Percentiles rank a stretch among this genome's conserved stretches.
These are phyloP conservation scores for Lithospermum erythrorhizon DNA, from an alignment of 257 asterid genomes.

Conservation along the genomic window DNA sequence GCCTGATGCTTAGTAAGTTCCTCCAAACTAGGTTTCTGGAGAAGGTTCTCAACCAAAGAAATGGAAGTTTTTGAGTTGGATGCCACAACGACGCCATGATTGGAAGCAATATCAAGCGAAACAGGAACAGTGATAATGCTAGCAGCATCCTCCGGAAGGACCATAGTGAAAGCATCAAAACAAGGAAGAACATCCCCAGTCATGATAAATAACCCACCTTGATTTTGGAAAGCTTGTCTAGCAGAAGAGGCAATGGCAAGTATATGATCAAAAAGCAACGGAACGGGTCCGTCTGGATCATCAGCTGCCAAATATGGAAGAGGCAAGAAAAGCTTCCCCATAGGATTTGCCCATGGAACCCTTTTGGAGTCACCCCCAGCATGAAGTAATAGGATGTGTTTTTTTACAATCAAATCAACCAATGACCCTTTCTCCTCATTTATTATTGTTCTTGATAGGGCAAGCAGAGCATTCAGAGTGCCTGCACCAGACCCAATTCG, in stretches of 20 bases:
- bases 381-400: conserved; percentile 74
- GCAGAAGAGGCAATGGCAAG: conserved; percentile 93
- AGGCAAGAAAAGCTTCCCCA: conserved; percentile 96
- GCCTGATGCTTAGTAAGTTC: conserved; percentile 69
- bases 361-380: conserved; percentile 99
- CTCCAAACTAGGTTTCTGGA: conserved; percentile 77
- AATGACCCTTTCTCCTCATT: no score
- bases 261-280: conserved; percentile 90
- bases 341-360: conserved; percentile 99
- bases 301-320: conserved; percentile 89
- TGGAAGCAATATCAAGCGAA: conserved; percentile 86
- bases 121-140: conserved; percentile 85
- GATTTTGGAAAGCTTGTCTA: conserved; percentile 69
- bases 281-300: conserved; percentile 90
- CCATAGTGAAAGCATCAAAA: conserved; percentile 86
- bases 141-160: conserved; percentile 76
- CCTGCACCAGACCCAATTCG: conserved; percentile 98
- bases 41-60: conserved; percentile 66
- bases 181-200: conserved; percentile 99
- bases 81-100: conserved; percentile 94
- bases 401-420: conserved; percentile 36
- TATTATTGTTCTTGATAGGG: conserved; percentile 15
- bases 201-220: conserved; percentile 92
- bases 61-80: conserved; percentile 37
- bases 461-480: conserved; percentile 65